Evolutionary conservation across 345 rosid species (phyloP).

Genomic region (Camelina neglecta): DNA sequence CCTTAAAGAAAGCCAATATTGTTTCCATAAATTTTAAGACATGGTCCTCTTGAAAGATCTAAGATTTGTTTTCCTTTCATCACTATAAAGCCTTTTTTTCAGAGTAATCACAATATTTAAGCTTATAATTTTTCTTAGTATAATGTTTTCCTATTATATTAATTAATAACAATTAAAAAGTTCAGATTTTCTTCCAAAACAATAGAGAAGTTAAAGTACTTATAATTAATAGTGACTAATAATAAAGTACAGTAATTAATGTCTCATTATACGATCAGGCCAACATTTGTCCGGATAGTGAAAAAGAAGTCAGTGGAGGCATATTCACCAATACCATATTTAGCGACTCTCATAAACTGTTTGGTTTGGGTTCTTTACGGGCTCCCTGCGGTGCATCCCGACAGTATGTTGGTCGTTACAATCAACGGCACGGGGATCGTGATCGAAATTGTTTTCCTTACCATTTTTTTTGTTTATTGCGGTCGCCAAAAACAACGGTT

Average conservation of each 20-base stretch:
- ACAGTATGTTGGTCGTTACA: slow-evolving; percentile 71
- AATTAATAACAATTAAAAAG: not conserved
- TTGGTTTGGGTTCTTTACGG: slow-evolving; percentile 86
- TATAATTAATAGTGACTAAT: too few relatives aligned
- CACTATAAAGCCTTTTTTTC: not conserved
- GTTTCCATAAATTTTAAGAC: not conserved
- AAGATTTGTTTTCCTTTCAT: not conserved
- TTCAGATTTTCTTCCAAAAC: slow-evolving; percentile 10
- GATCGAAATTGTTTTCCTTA: slow-evolving; percentile 62
- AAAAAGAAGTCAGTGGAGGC: slow-evolving; percentile 78
- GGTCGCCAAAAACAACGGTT: slow-evolving; percentile 50
- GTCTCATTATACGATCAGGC: slow-evolving; percentile 48
- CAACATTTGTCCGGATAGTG: slow-evolving; percentile 74
- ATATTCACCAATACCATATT: slow-evolving; percentile 74
- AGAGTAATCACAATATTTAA: not conserved
- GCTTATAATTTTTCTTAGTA: not conserved
- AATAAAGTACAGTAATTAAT: not conserved
- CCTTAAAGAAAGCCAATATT: not conserved
- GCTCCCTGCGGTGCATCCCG: slow-evolving; percentile 71
- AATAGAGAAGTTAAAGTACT: not conserved
- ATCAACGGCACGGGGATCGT: slow-evolving; percentile 69
- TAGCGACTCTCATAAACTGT: slow-evolving; percentile 83
- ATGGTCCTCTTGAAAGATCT: slow-evolving; percentile 6
- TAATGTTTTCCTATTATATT: not conserved
- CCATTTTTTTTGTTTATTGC: slow-evolving; percentile 52